Evolutionary conservation across 2,329 filamentous ascomycete species (phyloP), one percentile per base, ranked within the genome.

Genomic region (Pyrenophora seminiperda): DNA sequence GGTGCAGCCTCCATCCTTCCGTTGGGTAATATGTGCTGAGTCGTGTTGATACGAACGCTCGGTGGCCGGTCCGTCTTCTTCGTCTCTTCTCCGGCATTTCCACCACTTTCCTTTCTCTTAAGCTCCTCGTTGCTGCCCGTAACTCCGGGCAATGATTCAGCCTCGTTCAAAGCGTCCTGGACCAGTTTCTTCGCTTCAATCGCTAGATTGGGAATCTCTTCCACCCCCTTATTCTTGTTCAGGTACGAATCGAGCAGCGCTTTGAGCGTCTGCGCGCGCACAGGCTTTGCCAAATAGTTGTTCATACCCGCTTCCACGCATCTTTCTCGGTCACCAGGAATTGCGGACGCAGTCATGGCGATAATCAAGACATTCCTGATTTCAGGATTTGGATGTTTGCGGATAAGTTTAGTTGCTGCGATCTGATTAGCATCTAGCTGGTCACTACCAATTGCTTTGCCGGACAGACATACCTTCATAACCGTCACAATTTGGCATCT

Each of bases 281-380:
- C 93, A 1, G 93, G 93, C 71, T 97, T 97, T 13, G 93, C 91
- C 1, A 97, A 83, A 65, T 97, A 97, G 66, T 97, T 94, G 72
- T 97, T 96, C 93, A 97, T 97, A 1, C 93, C 93, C 1, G 91
- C 90, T 41, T 91, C 90, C n/a, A 97, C 77, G 62, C 47, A 53
- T 19, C 96, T 97, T 71, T 97, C 93, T 39, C 92, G 82, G 69
- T 97, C 93, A 14, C 93, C 93, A 69, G 94, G 89, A 54, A 97
- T 97, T 3, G 93, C 93, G 19, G 88, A 92, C 1, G 93, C 93
- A 1, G 93, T 97, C 93, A 97, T 97, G 46, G 93, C 93, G 62
- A 97, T 97, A 40, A 97, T 89, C n/a, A 97, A 79, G 1, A 95
- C 84, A 58, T 90, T 86, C 43, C 90, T 82, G 9, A 97, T 90